Conservation (phyloP, 2,329 filamentous ascomycete genomes). For the Penicillium occitanis region DNA sequence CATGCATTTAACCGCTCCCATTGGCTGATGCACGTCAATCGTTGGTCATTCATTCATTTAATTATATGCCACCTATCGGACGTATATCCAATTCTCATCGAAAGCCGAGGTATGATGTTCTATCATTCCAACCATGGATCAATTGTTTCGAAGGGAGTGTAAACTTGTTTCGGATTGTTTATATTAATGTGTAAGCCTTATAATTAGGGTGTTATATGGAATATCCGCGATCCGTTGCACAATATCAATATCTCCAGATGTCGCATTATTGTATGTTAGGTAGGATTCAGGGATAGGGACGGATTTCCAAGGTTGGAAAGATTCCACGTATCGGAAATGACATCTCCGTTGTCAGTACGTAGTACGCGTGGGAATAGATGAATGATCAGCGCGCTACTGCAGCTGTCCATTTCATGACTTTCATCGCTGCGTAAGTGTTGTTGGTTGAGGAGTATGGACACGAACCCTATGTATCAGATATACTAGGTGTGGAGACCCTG, state of each 20-base stretch:
- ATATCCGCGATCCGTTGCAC: neutral
- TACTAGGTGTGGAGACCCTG: neutral
- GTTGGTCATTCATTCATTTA: neutral
- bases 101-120: neutral
- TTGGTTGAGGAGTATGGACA: neutral
- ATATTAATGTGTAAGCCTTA: neutral
- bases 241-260: neutral
- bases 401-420: neutral
- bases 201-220: neutral
- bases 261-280: neutral
- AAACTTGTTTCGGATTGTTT: neutral
- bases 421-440: neutral
- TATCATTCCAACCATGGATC: neutral
- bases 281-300: neutral
- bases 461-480: slow-evolving; percentile 1
- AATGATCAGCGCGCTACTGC: neutral
- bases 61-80: neutral
- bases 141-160: neutral
- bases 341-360: neutral
- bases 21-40: neutral
- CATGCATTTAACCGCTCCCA: neutral
- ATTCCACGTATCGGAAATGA: neutral
- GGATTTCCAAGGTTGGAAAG: neutral
- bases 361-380: neutral
- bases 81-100: neutral